Evolutionary conservation across 2,329 filamentous ascomycete genomes (phyloP).

Genomic region (Gaeumannomyces sp.): DNA sequence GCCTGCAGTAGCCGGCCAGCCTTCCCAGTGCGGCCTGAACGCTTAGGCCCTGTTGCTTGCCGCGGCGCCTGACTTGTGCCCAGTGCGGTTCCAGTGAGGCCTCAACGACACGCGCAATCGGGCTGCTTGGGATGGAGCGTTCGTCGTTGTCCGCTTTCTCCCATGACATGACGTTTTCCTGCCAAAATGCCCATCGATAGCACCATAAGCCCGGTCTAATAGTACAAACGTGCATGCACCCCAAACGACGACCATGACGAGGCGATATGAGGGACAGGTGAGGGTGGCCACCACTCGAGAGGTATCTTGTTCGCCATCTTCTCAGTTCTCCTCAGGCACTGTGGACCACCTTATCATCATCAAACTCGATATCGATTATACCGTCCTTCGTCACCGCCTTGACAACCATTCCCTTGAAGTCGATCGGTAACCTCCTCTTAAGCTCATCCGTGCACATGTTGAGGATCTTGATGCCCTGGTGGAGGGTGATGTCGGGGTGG

Average conservation of each 20-base stretch:
- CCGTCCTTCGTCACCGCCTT: constrained; percentile 96
- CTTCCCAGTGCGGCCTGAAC: neutral
- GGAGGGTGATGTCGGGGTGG: constrained; percentile 85
- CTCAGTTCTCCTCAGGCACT: constrained; percentile 38
- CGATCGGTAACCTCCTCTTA: constrained; percentile 92
- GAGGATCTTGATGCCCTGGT: constrained; percentile 85
- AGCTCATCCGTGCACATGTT: constrained; percentile 95
- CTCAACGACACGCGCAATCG: neutral
- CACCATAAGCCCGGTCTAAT: constrained; percentile 7
- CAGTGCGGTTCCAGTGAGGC: neutral
- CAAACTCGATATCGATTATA: constrained; percentile 76
- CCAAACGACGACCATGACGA: constrained; percentile 5
- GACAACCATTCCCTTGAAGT: constrained; percentile 95
- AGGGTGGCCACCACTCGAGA: neutral
- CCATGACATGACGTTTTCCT: neutral
- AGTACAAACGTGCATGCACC: constrained; percentile 9
- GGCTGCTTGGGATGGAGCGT: neutral
- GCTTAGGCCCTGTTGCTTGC: neutral
- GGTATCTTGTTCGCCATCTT: neutral
- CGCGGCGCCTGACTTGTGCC: neutral
- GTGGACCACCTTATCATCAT: constrained; percentile 69
- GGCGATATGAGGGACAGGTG: neutral
- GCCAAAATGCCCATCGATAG: neutral
- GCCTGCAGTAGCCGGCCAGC: neutral
- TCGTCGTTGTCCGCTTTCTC: neutral